These are phyloP conservation scores for Xylaria palmicola DNA, from an alignment of 495 filamentous ascomycete species.

Conservation along the genomic window DNA sequence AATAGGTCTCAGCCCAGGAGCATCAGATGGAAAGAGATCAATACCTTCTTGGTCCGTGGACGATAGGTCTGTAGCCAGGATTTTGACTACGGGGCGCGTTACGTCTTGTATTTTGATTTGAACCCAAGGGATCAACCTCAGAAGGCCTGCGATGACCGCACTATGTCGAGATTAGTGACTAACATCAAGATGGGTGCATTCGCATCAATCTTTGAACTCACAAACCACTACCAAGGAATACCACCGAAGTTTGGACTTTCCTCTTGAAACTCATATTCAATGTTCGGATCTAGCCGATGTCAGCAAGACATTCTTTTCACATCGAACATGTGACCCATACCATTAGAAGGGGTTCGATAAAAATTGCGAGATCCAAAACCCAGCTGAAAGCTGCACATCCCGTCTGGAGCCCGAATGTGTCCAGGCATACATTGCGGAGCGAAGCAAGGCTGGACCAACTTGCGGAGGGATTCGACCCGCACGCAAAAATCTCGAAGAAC, in stretches of 20 bases:
- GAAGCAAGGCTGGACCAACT: constrained; percentile 7
- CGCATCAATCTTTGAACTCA: background rate
- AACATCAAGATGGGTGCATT: no score
- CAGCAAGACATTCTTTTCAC: background rate
- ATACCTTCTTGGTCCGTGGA: background rate
- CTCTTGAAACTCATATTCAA: background rate
- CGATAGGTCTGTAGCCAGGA: background rate
- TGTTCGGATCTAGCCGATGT: background rate
- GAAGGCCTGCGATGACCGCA: constrained; percentile 7
- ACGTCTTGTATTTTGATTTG: constrained; percentile 7
- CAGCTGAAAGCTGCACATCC: constrained; percentile 11
- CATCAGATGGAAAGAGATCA: background rate
- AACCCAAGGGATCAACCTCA: constrained; percentile 11
- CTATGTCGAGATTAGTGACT: background rate
- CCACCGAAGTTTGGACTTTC: constrained; percentile 6
- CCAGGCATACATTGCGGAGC: background rate
- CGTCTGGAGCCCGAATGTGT: constrained; percentile 11
- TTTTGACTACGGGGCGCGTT: background rate
- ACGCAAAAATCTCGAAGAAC: constrained; percentile 12
- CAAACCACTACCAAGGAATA: constrained; percentile 12
- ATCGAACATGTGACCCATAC: background rate
- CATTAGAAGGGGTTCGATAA: background rate
- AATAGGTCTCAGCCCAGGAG: background rate
- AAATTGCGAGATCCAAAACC: background rate
- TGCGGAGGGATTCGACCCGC: background rate